Evolutionary conservation across 2,329 filamentous ascomycete genomes (phyloP).

Genomic region (Mariannaea elegans): DNA sequence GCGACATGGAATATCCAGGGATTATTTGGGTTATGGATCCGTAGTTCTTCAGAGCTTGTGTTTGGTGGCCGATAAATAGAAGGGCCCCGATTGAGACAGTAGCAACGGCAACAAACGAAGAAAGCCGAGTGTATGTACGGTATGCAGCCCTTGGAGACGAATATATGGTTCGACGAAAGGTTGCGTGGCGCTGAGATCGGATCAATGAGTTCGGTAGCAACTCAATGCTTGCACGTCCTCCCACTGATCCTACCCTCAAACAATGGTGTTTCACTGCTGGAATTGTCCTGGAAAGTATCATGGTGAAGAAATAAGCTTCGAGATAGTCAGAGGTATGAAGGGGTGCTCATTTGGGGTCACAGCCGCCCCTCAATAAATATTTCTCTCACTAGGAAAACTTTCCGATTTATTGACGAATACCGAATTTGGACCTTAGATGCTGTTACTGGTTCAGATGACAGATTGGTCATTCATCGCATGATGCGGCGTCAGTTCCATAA

Average conservation of each 20-base stretch:
- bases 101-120: neutral
- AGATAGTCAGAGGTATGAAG: neutral
- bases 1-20: neutral
- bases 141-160: neutral
- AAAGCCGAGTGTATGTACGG: neutral
- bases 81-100: neutral
- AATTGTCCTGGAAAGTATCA: too few species aligned
- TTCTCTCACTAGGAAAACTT: too few species aligned
- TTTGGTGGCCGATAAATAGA: too few species aligned
- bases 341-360: neutral
- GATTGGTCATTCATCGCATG: neutral
- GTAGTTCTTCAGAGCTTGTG: too few species aligned
- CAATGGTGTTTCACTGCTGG: too few species aligned
- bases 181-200: too few species aligned
- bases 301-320: too few species aligned
- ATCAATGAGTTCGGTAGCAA: too few species aligned
- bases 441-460: neutral
- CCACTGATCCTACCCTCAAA: too few species aligned
- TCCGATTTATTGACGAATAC: neutral
- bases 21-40: neutral
- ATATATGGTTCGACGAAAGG: neutral
- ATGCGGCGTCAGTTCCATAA: neutral
- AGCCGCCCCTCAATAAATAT: too few species aligned
- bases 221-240: too few species aligned
- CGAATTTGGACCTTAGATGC: neutral